Conservation (phyloP, 1,284 basidiomycete species). For the Pascua guehoae region DNA sequence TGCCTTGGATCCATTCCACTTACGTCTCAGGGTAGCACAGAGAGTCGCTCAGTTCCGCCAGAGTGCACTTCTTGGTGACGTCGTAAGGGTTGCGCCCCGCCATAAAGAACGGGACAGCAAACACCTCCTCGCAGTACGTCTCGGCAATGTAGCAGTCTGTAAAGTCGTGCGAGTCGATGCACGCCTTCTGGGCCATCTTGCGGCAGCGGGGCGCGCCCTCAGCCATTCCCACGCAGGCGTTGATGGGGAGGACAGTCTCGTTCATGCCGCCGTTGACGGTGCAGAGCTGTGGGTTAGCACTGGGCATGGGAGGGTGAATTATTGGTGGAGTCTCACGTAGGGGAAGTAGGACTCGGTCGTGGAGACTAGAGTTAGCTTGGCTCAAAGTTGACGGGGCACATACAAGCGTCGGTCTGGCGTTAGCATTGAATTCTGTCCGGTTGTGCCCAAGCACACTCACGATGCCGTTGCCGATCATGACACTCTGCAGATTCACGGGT, state of each 20-base stretch:
- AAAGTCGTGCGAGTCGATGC: conserved; percentile 52
- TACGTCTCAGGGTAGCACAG: conserved; percentile 51
- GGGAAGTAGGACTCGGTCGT: conserved; percentile 42
- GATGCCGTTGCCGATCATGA: conserved; percentile 69
- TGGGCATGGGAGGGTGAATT: background rate
- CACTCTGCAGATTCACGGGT: conserved; percentile 71
- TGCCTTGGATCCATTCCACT: conserved; percentile 6
- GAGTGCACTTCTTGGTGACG: conserved; percentile 59
- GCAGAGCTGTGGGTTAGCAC: conserved; percentile 27
- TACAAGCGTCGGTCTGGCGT: no score
- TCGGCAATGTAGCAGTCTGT: conserved; percentile 59
- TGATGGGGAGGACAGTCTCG: conserved; percentile 38
- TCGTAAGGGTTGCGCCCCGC: conserved; percentile 56
- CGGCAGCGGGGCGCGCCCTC: conserved; percentile 43
- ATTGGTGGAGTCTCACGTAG: conserved; percentile 10
- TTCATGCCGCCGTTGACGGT: conserved; percentile 38
- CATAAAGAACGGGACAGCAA: conserved; percentile 22
- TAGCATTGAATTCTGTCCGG: no score
- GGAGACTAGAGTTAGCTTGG: background rate
- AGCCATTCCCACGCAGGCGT: conserved; percentile 42
- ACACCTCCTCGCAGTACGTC: no score
- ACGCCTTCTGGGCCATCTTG: conserved; percentile 32
- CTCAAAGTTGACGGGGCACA: background rate
- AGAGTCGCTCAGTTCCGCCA: conserved; percentile 43
- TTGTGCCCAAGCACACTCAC: background rate